Evolutionary conservation across 169 alveolate species (phyloP).

Genomic region (Plasmodium fragile): DNA sequence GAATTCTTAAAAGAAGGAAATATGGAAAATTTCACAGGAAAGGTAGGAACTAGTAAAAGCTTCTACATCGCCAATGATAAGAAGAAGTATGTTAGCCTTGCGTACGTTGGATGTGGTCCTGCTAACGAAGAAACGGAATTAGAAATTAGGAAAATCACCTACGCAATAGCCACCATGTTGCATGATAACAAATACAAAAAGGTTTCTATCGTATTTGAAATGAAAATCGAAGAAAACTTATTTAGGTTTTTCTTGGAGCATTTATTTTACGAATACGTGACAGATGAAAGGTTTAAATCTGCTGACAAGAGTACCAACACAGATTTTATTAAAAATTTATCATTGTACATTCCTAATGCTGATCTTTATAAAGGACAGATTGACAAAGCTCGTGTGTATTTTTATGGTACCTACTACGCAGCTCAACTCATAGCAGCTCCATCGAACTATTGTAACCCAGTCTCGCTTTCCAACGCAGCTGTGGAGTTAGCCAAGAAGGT

Average conservation of each 20-base stretch:
- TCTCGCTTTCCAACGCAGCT: slow-evolving; percentile 83
- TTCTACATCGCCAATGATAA: slow-evolving; percentile 39
- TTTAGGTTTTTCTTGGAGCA: slow-evolving; percentile 59
- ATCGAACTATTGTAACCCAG: slow-evolving; percentile 88
- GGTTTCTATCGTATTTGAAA: slow-evolving; percentile 49
- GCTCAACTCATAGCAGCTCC: slow-evolving; percentile 88
- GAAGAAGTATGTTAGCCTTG: slow-evolving; percentile 17
- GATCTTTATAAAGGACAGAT: slow-evolving; percentile 5
- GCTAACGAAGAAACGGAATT: slow-evolving; percentile 20
- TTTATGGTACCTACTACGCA: slow-evolving; percentile 73
- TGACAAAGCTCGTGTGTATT: slow-evolving; percentile 42
- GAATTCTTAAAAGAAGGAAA: slow-evolving; percentile 35
- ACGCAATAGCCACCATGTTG: slow-evolving; percentile 12
- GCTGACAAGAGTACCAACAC: neutral
- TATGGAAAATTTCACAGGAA: slow-evolving; percentile 40
- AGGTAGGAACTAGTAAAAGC: slow-evolving; percentile 58
- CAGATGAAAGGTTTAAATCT: slow-evolving; percentile 69
- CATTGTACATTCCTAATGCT: slow-evolving; percentile 27
- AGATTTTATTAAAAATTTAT: slow-evolving; percentile 12
- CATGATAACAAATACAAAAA: slow-evolving; percentile 28
- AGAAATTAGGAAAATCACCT: slow-evolving; percentile 39
- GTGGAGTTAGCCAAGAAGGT: slow-evolving; percentile 79
- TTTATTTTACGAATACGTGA: slow-evolving; percentile 51
- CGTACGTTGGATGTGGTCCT: slow-evolving; percentile 59
- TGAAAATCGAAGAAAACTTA: slow-evolving; percentile 14